phyloP scores from a whole-genome alignment of 2,329 filamentous ascomycete species.

The Zymoseptoria brevis region DNA sequence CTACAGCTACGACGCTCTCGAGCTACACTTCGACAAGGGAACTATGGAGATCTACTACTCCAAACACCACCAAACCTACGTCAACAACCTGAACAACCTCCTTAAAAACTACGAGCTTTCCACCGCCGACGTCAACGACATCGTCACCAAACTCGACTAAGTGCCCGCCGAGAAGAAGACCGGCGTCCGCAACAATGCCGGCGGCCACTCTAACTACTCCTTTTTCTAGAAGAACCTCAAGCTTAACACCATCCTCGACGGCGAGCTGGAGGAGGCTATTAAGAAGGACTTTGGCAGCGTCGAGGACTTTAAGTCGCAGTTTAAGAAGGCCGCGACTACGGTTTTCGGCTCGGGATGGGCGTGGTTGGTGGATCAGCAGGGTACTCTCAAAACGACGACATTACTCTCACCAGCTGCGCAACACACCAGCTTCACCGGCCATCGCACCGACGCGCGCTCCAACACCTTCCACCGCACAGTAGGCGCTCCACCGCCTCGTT shows the following conservation, averaged over 20 bases:
- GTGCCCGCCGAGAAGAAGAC: conserved; percentile 60
- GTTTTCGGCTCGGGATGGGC: conserved; percentile 85
- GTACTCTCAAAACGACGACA: conserved; percentile 59
- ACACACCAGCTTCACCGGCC: too few species aligned
- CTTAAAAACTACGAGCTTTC: conserved; percentile 48
- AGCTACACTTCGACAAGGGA: conserved; percentile 65
- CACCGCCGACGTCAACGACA: conserved; percentile 43
- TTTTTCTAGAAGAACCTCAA: conserved; percentile 82
- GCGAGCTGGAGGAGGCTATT: conserved; percentile 55
- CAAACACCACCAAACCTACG: conserved; percentile 73
- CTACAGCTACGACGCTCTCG: conserved; percentile 50
- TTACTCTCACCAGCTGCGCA: too few species aligned
- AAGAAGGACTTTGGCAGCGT: conserved; percentile 60
- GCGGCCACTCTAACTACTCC: conserved; percentile 87
- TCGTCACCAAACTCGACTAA: conserved; percentile 39
- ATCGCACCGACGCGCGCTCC: too few species aligned
- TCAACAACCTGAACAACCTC: conserved; percentile 65
- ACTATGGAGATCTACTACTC: conserved; percentile 77
- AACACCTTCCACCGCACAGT: too few species aligned
- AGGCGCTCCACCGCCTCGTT: too few species aligned
- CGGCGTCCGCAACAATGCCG: conserved; percentile 78
- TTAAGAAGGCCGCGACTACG: conserved; percentile 57
- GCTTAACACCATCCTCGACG: conserved; percentile 51
- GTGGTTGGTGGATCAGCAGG: conserved; percentile 62
- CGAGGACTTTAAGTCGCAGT: conserved; percentile 57